Evolutionary conservation across 2,329 filamentous ascomycete species (phyloP).

Genomic region (Arachnomyces sp.): DNA sequence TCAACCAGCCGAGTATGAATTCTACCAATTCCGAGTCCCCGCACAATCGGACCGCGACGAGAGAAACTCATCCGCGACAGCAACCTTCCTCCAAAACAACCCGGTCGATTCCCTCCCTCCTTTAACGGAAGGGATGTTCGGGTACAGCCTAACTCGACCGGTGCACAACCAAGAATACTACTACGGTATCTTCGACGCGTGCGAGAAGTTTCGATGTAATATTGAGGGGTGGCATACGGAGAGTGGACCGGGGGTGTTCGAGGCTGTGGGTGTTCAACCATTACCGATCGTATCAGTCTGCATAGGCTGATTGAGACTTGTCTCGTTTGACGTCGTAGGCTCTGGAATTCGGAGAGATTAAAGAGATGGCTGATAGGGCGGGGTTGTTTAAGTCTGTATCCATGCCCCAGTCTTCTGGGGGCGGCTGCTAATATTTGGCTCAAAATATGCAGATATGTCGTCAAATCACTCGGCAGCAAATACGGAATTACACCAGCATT

Average conservation of each 20-base stretch:
- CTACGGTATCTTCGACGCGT: constrained; percentile 77
- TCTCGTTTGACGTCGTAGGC: constrained; percentile 38
- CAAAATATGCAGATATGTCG: constrained; percentile 53
- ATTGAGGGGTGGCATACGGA: constrained; percentile 97
- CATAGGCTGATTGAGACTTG: constrained; percentile 13
- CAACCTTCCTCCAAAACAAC: constrained; percentile 65
- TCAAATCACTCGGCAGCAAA: constrained; percentile 78
- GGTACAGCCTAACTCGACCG: constrained; percentile 79
- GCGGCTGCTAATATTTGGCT: constrained; percentile 5
- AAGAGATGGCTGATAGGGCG: constrained; percentile 83
- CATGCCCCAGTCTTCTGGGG: neutral
- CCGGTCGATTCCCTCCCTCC: constrained; percentile 64
- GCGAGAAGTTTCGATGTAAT: constrained; percentile 65
- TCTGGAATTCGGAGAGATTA: constrained; percentile 80
- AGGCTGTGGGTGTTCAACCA: constrained; percentile 54
- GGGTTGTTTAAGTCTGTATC: constrained; percentile 73
- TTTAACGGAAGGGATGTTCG: constrained; percentile 91
- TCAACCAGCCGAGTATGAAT: constrained; percentile 79
- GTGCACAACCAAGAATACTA: constrained; percentile 89
- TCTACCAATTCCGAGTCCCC: constrained; percentile 80
- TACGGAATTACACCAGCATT: constrained; percentile 94
- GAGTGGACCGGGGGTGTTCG: constrained; percentile 86
- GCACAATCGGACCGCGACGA: constrained; percentile 39
- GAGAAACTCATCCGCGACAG: constrained; percentile 59
- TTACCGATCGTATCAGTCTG: neutral